Base-by-base conservation (phyloP, 1,139 yeast genomes). In the Zygosaccharomyces pseudobailii region DNA sequence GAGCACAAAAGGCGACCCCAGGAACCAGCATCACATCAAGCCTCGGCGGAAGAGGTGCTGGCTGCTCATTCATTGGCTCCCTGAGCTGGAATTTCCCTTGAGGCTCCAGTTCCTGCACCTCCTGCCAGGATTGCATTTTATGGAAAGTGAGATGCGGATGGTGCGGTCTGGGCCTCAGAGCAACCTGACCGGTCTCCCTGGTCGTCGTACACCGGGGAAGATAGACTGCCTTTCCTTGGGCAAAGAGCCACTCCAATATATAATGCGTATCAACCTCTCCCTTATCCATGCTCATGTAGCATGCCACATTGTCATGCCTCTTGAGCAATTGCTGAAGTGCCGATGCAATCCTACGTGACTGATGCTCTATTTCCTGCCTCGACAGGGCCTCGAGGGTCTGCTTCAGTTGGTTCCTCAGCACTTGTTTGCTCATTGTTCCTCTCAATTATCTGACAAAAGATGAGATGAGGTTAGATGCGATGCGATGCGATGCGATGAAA, bases 21-120 rank as follows among this genome's bases (percentile, higher is more conserved):
- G 97, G 98, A 0, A 92, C 72, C 2, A 92, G 67, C 6, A 92
- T 71, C 24, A 89, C 59, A 57, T 90, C 97, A 27, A 92, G 66
- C 0, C 46, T 1, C 47, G 67, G 58, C 3, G 62, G 58, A 25
- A 56, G 32, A 21, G 61, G 55, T 9, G 56, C 55, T 42, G 53
- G 63, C 36, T 22, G 42, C 20, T 30, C 73, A 48, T 36, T 55
- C 6, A 51, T 53, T 0, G 97, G 97, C 63, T 90, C 97, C 40
- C 78, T 66, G 23, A 90, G 67, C 31, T 75, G 66, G 62, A 79
- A 89, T 48, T 73, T 77, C 0, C 97, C 97, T 36, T 74, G 76
- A 0, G 96, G 95, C 48, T 67, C 53, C 49, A 89, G 68, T 1
- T 57, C 51, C 0, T 58, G 44, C 1, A 86, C 79, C 2, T 73